Conservation (phyloP, 2,329 filamentous ascomycete species). For the Curvularia spicifera region DNA sequence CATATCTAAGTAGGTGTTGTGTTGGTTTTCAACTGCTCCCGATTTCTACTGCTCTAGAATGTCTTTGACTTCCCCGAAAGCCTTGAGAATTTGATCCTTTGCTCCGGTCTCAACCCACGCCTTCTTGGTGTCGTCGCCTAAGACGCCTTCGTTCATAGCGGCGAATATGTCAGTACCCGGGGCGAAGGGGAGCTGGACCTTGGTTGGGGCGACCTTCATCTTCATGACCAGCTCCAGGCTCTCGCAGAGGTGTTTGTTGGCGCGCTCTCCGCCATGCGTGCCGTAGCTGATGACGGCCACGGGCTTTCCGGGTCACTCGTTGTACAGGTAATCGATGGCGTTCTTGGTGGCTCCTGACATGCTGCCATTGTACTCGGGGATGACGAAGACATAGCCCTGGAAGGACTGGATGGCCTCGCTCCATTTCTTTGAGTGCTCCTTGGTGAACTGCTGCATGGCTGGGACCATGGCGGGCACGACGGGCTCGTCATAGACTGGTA, state of each 20-base stretch:
- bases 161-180: constrained; percentile 8
- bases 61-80: constrained; percentile 12
- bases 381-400: constrained; percentile 59
- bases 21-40: constrained; percentile 3
- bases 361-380: constrained; percentile 65
- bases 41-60: constrained; percentile 10
- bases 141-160: constrained; percentile 10
- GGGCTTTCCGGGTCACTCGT: constrained; percentile 65
- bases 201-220: constrained; percentile 16
- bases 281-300: constrained; percentile 63
- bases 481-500: constrained; percentile 57
- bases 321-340: constrained; percentile 66
- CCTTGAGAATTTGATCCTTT: constrained; percentile 15
- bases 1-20: constrained; percentile 7
- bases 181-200: constrained; percentile 13
- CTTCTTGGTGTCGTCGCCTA: constrained; percentile 12
- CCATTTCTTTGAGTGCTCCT: constrained; percentile 57
- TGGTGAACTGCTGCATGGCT: constrained; percentile 44
- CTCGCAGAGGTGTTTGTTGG: constrained; percentile 13
- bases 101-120: constrained; percentile 12
- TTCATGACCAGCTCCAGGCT: constrained; percentile 15
- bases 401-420: constrained; percentile 53
- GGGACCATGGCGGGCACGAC: constrained; percentile 52
- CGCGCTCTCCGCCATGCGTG: constrained; percentile 49
- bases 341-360: constrained; percentile 64